phyloP scores from a whole-genome alignment of 1,284 basidiomycete genomes.

The Malassezia psittaci region DNA sequence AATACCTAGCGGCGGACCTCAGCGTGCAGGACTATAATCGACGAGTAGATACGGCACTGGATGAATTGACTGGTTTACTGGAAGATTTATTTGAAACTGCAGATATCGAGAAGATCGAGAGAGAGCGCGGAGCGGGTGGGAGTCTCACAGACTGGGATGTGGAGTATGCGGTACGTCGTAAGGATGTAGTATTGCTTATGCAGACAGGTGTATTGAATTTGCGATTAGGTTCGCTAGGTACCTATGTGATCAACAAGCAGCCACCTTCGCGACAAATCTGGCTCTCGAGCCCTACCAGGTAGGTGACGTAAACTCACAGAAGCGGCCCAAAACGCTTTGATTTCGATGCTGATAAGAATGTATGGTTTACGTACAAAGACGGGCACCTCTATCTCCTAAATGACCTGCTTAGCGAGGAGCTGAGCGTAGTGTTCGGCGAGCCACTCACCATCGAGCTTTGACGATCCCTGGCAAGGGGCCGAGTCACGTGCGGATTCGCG shows the following conservation, averaged over 20 bases:
- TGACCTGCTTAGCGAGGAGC: slow-evolving; percentile 30
- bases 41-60: slow-evolving; percentile 72
- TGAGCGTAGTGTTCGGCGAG: slow-evolving; percentile 27
- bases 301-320: slow-evolving; percentile 8
- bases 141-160: slow-evolving; percentile 60
- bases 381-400: slow-evolving; percentile 26
- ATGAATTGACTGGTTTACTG: slow-evolving; percentile 64
- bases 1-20: slow-evolving; percentile 48
- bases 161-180: slow-evolving; percentile 72
- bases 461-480: not conserved
- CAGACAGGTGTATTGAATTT: slow-evolving; percentile 85
- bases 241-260: slow-evolving; percentile 99
- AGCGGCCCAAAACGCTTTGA: slow-evolving; percentile 46
- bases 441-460: not conserved
- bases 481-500: not conserved
- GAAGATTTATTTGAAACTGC: slow-evolving; percentile 65
- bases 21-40: slow-evolving; percentile 63
- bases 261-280: slow-evolving; percentile 98
- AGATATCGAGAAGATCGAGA: slow-evolving; percentile 32
- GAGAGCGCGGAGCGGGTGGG: not conserved
- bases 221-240: slow-evolving; percentile 68
- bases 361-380: slow-evolving; percentile 40
- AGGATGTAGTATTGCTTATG: not conserved
- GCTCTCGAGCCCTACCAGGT: slow-evolving; percentile 68
- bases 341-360: slow-evolving; percentile 26